Base-by-base conservation (phyloP, 352 stramenopile species). In the Phytophthora foliorum region DNA sequence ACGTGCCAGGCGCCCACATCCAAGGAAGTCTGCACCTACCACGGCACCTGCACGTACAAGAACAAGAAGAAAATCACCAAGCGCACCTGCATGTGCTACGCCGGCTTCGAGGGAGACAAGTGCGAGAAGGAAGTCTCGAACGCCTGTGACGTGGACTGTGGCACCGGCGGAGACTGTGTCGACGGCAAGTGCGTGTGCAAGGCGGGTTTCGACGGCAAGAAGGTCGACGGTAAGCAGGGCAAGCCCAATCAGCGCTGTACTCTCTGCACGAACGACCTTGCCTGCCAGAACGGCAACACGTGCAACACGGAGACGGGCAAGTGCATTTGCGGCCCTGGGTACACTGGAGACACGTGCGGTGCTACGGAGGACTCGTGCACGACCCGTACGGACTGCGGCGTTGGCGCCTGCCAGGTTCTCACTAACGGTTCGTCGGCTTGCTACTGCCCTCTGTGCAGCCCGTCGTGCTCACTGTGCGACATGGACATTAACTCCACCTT, bases 21-120 rank as follows among this genome's bases (percentile, higher is more conserved):
- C 6, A 86, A 83, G 42, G 71, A 71, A 29, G 73, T 81, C 31
- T 90, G 82, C 76, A 90, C 81, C 27, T 82, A 92, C 69, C 84
- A 90, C 52, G 84, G 84, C 21, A 92, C 84, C 6, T 92, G 84
- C 72, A 87, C 84, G 57, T 92, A 92, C 79, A 79, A 82, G 52
- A 81, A 66, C 45, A 84, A 83, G 48, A 78, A 82, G 65, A 86
- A 78, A 46, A 89, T 90, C 55, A 81, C 46, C 44, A 87, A 80
- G 48, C 80, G 82, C 27, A 70, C 29, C 16, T 92, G 82, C 66
- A 67, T 67, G 57, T 89, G 81, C 57, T 87, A 89, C 65, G 62
- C 70, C 21, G 81, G 81, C 2, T 89, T 77, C 34, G 63, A 77
- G 14, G 81, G 78, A 6, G 56, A 72, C 53, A 84, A 86, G 55